Evolutionary conservation across 805 yeast genomes (phyloP).

Genomic region (Torulaspora gathmanii): DNA sequence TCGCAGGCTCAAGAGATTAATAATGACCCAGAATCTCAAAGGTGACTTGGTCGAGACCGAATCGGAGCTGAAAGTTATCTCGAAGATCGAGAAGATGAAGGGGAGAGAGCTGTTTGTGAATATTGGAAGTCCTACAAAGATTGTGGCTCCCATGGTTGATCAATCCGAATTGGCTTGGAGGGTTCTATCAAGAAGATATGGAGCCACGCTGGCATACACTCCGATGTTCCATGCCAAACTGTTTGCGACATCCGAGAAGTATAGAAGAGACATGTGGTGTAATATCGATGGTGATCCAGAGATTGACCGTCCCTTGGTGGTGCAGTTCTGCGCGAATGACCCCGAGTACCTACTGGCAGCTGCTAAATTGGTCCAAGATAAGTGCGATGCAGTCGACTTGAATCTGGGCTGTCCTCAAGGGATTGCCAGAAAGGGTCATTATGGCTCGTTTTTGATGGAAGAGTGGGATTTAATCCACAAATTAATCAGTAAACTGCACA

Average conservation of each 20-base stretch:
- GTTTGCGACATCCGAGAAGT: constrained; percentile 79
- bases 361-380: constrained; percentile 70
- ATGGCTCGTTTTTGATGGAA: constrained; percentile 95
- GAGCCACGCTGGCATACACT: constrained; percentile 90
- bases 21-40: constrained; percentile 7
- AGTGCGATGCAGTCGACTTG: constrained; percentile 93
- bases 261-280: constrained; percentile 70
- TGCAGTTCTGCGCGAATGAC: constrained; percentile 96
- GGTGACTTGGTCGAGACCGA: neutral
- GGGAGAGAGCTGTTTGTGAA: constrained; percentile 70
- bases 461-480: constrained; percentile 82
- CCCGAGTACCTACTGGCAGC: constrained; percentile 79
- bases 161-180: constrained; percentile 97
- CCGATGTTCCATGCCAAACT: constrained; percentile 95
- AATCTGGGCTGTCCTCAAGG: constrained; percentile 98
- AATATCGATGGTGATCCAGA: constrained; percentile 65
- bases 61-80: neutral
- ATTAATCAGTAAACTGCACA: constrained; percentile 69
- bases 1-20: constrained; percentile 2
- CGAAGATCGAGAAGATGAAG: constrained; percentile 18
- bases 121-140: constrained; percentile 70
- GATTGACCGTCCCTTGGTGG: constrained; percentile 79
- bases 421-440: constrained; percentile 89
- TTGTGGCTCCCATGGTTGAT: constrained; percentile 99
- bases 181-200: constrained; percentile 74